phyloP scores from a whole-genome alignment of 306 rosid genomes.

The Abrus precatorius region DNA sequence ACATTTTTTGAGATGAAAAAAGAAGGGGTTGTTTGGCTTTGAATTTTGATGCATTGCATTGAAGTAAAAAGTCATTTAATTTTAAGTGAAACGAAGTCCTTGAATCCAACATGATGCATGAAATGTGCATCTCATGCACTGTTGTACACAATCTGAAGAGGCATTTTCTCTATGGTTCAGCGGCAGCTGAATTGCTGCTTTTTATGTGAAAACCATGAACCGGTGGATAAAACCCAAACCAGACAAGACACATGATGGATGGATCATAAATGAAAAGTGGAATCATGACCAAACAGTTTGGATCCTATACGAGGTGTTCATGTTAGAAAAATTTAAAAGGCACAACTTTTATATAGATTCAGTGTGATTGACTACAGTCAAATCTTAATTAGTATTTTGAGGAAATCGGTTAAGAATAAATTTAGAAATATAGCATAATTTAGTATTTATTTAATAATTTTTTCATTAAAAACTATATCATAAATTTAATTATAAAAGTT shows the following conservation, averaged over 20 bases:
- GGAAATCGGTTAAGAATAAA: too few relatives aligned
- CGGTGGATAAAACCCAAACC: slow-evolving; percentile 32
- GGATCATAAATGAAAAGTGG: not conserved
- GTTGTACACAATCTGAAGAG: not conserved
- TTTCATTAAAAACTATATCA: too few relatives aligned
- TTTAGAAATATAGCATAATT: too few relatives aligned
- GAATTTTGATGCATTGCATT: not conserved
- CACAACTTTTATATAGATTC: too few relatives aligned
- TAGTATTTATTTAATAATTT: too few relatives aligned
- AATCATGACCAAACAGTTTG: too few relatives aligned
- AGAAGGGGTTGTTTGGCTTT: not conserved
- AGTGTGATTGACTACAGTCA: too few relatives aligned
- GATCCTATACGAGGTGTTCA: too few relatives aligned
- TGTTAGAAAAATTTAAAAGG: too few relatives aligned
- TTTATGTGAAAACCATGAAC: slow-evolving; percentile 8
- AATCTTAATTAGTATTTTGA: too few relatives aligned
- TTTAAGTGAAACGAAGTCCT: not conserved
- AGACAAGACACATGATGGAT: slow-evolving; percentile 19
- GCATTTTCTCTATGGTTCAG: not conserved
- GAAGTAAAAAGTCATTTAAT: not conserved
- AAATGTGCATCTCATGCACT: not conserved
- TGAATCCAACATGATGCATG: not conserved
- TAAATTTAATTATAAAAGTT: too few relatives aligned
- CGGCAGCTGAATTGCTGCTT: slow-evolving; percentile 4
- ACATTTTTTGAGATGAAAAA: not conserved